These are phyloP conservation scores for Immersiporthe knoxdaviesiana DNA, from an alignment of 2,329 filamentous ascomycete genomes.

Conservation along the genomic window DNA sequence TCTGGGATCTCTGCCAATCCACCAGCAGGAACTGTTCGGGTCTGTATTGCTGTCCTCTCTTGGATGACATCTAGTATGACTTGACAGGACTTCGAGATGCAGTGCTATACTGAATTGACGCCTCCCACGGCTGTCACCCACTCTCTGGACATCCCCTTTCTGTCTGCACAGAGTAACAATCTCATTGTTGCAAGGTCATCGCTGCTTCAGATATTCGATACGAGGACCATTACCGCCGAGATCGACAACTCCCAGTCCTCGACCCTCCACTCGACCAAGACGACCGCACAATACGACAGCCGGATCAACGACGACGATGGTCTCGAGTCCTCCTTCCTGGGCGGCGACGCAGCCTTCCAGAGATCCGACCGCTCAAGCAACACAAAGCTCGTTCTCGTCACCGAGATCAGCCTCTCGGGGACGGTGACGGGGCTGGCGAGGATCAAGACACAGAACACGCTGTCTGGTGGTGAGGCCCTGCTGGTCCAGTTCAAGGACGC, in stretches of 20 bases:
- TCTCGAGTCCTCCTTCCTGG: constrained; percentile 68
- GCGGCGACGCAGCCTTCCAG: constrained; percentile 62
- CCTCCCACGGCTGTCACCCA: constrained; percentile 94
- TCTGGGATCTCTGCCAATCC: neutral
- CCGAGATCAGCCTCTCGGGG: constrained; percentile 82
- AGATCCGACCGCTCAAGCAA: constrained; percentile 66
- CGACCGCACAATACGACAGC: constrained; percentile 53
- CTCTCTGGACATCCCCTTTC: constrained; percentile 78
- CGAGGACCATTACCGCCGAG: constrained; percentile 69
- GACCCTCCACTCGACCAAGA: constrained; percentile 43
- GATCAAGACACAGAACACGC: constrained; percentile 72
- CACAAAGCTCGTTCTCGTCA: constrained; percentile 80
- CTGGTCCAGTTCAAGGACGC: constrained; percentile 87
- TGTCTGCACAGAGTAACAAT: constrained; percentile 76
- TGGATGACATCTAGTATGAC: constrained; percentile 34
- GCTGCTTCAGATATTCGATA: constrained; percentile 85
- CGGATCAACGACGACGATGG: constrained; percentile 64
- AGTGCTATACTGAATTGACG: constrained; percentile 96
- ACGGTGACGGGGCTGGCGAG: constrained; percentile 82
- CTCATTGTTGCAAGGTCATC: constrained; percentile 91
- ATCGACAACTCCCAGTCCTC: constrained; percentile 52
- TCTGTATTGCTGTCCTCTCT: constrained; percentile 14
- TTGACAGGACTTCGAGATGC: constrained; percentile 61
- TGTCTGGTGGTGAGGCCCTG: constrained; percentile 81
- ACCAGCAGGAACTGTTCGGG: neutral